Conservation (phyloP, 2,329 filamentous ascomycete species). For the Cercospora sojina region DNA sequence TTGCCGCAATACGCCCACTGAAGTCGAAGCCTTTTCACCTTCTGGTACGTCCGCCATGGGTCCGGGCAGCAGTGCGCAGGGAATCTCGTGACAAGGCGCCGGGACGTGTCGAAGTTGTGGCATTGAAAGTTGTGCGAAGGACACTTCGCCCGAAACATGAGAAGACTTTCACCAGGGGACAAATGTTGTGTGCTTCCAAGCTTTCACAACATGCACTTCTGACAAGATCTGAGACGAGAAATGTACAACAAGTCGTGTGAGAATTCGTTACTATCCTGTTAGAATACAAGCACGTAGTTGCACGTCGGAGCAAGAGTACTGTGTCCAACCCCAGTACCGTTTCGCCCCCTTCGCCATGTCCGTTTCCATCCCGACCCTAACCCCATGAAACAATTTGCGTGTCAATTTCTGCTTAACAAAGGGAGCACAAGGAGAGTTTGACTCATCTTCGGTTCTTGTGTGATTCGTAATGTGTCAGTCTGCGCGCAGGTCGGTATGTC, state of each 20-base stretch:
- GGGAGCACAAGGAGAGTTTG: background rate
- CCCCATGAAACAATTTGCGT: background rate
- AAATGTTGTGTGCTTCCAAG: background rate
- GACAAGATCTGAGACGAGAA: background rate
- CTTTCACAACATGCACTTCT: background rate
- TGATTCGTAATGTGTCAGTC: conserved; percentile 3
- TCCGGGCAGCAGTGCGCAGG: background rate
- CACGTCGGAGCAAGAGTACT: conserved; percentile 2
- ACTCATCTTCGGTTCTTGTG: background rate
- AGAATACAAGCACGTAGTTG: conserved; percentile 3
- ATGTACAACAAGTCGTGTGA: background rate
- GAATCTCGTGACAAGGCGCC: background rate
- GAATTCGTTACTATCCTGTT: conserved; percentile 4
- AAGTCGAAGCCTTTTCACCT: background rate
- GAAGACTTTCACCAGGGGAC: background rate
- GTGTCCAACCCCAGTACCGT: conserved; percentile 1
- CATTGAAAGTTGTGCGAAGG: background rate
- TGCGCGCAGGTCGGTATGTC: background rate
- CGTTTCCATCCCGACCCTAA: background rate
- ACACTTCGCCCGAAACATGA: background rate
- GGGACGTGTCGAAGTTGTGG: background rate
- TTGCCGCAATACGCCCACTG: background rate
- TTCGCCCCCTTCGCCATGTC: background rate
- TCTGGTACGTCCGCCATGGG: background rate
- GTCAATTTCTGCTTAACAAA: background rate